These are phyloP conservation scores for Glycyrrhiza uralensis DNA, from an alignment of 306 rosid species.

Conservation along the genomic window DNA sequence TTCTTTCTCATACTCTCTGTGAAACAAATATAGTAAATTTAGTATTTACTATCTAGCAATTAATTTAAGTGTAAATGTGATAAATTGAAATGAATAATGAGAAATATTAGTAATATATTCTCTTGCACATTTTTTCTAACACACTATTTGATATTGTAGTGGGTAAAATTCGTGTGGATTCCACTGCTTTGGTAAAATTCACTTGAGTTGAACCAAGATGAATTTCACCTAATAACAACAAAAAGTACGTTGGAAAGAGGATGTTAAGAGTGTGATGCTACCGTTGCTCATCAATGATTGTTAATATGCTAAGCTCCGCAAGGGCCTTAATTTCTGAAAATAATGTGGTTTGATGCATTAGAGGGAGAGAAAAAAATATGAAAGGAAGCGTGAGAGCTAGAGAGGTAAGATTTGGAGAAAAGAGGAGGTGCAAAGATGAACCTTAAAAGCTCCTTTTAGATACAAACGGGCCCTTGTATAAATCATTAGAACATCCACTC, in stretches of 20 bases:
- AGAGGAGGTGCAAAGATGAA: conserved; percentile 26
- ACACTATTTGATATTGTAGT: too few relatives aligned
- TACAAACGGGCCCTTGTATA: conserved; percentile 30
- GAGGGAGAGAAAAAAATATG: background rate
- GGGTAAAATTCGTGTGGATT: too few relatives aligned
- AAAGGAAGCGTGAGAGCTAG: conserved; percentile 15
- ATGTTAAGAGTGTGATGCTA: too few relatives aligned
- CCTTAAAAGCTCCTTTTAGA: conserved; percentile 16
- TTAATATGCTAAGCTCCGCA: background rate
- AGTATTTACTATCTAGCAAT: background rate
- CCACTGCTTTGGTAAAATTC: too few relatives aligned
- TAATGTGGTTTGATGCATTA: conserved; percentile 5
- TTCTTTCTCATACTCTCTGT: background rate
- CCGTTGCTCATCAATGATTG: too few relatives aligned
- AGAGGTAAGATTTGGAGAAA: background rate
- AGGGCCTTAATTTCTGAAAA: conserved; percentile 11
- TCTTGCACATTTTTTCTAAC: too few relatives aligned
- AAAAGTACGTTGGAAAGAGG: too few relatives aligned
- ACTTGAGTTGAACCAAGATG: too few relatives aligned
- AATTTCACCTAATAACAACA: too few relatives aligned
- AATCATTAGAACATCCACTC: conserved; percentile 63
- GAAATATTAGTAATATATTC: too few relatives aligned
- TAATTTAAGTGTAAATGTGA: background rate
- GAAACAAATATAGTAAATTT: background rate
- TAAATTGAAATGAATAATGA: background rate